Conservation (phyloP, 306 rosid species). For the Rubus parviflorus region DNA sequence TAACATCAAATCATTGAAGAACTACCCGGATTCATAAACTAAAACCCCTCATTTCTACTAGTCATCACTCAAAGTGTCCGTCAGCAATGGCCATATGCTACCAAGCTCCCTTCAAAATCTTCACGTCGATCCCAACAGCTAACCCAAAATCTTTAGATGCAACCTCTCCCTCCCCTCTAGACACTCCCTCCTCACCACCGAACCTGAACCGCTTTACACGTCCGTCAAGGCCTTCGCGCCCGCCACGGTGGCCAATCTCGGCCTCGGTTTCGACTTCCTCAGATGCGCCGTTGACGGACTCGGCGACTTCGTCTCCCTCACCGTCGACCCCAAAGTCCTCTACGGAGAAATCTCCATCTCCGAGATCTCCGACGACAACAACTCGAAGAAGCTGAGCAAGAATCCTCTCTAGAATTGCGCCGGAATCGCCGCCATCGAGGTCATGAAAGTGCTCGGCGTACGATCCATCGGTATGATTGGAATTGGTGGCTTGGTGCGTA, state of each 20-base stretch:
- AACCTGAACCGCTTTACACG: too few relatives aligned
- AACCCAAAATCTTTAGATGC: too few relatives aligned
- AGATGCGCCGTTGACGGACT: conserved; percentile 85
- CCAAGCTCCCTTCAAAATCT: too few relatives aligned
- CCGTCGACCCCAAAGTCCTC: conserved; percentile 59
- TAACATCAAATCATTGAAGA: too few relatives aligned
- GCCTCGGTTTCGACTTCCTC: conserved; percentile 69
- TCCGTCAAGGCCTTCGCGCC: too few relatives aligned
- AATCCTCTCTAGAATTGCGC: conserved; percentile 77
- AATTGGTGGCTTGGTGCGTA: too few relatives aligned
- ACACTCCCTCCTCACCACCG: background rate
- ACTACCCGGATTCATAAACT: too few relatives aligned
- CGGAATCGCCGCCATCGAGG: conserved; percentile 82
- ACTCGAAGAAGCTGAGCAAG: conserved; percentile 56
- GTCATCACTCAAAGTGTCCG: too few relatives aligned
- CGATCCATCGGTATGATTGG: conserved; percentile 51
- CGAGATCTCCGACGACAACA: conserved; percentile 39
- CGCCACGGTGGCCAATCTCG: too few relatives aligned
- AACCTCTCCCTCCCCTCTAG: conserved; percentile 37
- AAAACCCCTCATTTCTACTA: too few relatives aligned
- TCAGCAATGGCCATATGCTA: too few relatives aligned
- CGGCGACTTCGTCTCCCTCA: conserved; percentile 68
- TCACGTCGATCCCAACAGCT: too few relatives aligned
- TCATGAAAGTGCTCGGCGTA: conserved; percentile 75
- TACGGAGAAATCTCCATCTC: conserved; percentile 66